These are phyloP conservation scores for Lichina pygmaea DNA, from an alignment of 495 filamentous ascomycete species.

Conservation along the genomic window DNA sequence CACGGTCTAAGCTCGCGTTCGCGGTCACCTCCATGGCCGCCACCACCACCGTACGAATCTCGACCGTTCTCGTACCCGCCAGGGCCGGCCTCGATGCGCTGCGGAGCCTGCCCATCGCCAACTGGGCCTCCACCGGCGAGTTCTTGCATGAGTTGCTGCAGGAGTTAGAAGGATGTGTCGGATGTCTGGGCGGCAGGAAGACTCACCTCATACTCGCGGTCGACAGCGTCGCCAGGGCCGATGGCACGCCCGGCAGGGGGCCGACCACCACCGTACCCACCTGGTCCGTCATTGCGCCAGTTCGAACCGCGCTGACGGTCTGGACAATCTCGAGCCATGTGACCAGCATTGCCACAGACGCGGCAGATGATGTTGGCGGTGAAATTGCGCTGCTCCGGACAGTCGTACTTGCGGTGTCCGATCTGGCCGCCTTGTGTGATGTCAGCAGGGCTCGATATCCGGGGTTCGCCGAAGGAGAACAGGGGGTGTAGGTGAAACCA, in stretches of 20 bases:
- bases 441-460: no score
- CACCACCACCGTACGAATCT: conserved; percentile 8
- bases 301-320: conserved; percentile 71
- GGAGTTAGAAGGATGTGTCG: conserved; percentile 12
- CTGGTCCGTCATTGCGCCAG: conserved; percentile 55
- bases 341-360: conserved; percentile 82
- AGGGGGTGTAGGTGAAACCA: conserved; percentile 10
- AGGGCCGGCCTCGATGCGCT: conserved; percentile 71
- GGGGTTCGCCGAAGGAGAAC: neutral
- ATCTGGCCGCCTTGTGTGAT: conserved; percentile 51
- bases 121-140: conserved; percentile 49
- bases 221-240: conserved; percentile 58
- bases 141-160: conserved; percentile 90
- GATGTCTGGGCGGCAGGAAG: conserved; percentile 1
- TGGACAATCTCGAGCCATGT: conserved; percentile 84
- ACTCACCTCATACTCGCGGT: conserved; percentile 81
- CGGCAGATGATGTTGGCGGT: conserved; percentile 98
- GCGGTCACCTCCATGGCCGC: conserved; percentile 16
- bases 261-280: conserved; percentile 12
- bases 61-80: conserved; percentile 22
- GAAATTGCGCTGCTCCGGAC: conserved; percentile 89
- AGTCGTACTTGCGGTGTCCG: conserved; percentile 96
- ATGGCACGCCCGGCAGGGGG: conserved; percentile 33
- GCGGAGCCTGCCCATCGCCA: conserved; percentile 34
- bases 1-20: conserved; percentile 54